Evolutionary conservation across 768 basidiomycete genomes (phyloP).

Genomic region (Suillus hirtellus): DNA sequence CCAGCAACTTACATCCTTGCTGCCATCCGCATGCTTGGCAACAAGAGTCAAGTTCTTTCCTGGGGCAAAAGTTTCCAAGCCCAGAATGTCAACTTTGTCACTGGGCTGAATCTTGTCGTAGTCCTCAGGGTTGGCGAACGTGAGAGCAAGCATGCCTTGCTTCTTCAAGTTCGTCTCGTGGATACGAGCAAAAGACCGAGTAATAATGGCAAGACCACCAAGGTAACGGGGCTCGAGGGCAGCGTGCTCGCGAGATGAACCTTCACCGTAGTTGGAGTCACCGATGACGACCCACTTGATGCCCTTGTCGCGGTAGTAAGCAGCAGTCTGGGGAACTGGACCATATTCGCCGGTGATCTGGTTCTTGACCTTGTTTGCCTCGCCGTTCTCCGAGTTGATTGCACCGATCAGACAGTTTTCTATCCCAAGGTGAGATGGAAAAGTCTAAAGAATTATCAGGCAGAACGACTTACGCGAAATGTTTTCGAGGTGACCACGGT

Average conservation of each 20-base stretch:
- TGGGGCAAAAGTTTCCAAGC: conserved; percentile 85
- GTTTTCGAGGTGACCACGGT: conserved; percentile 98
- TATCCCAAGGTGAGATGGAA: conserved; percentile 27
- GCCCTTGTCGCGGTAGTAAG: conserved; percentile 84
- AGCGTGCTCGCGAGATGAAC: conserved; percentile 97
- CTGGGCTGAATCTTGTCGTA: conserved; percentile 89
- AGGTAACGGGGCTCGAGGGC: conserved; percentile 95
- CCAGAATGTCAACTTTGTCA: conserved; percentile 88
- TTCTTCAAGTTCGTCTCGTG: conserved; percentile 99
- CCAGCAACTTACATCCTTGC: conserved; percentile 51
- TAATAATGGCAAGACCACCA: conserved; percentile 94
- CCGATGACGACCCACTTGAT: conserved; percentile 98
- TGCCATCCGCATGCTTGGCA: conserved; percentile 82
- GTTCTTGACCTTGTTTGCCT: conserved; percentile 96
- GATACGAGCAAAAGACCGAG: conserved; percentile 95
- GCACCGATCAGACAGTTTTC: conserved; percentile 98
- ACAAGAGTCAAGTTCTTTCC: conserved; percentile 88
- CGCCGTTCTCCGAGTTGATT: conserved; percentile 92
- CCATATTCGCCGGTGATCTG: conserved; percentile 84
- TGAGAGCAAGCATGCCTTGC: conserved; percentile 97
- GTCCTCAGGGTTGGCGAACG: conserved; percentile 88
- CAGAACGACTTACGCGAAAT: conserved; percentile 72
- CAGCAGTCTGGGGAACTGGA: conserved; percentile 82
- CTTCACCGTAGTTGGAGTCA: conserved; percentile 96
- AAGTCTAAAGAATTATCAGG: neutral